These are phyloP conservation scores for Nadsonia fulvescens DNA, from an alignment of 805 yeast species.

Conservation along the genomic window DNA sequence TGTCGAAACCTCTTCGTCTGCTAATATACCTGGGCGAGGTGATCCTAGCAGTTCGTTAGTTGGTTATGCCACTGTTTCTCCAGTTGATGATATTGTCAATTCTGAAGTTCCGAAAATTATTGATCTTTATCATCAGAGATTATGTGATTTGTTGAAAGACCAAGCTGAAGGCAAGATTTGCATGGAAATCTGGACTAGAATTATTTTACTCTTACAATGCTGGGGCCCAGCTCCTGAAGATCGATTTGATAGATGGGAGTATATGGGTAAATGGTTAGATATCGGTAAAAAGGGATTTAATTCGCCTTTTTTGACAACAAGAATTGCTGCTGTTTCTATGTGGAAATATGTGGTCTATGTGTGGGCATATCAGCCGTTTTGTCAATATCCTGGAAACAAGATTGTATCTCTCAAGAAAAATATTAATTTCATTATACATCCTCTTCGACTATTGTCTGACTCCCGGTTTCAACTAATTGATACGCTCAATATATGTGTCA, in stretches of 20 bases:
- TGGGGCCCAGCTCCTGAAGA: slow-evolving; percentile 9
- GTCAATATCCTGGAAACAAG: slow-evolving; percentile 2
- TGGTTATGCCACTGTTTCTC: no score
- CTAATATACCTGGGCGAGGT: no score
- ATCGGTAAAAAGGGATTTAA: slow-evolving; percentile 8
- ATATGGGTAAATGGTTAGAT: slow-evolving; percentile 6
- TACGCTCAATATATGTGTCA: no score
- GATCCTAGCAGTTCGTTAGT: no score
- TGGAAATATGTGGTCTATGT: slow-evolving; percentile 10
- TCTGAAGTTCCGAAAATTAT: neutral
- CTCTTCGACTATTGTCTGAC: no score
- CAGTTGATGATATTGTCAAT: neutral
- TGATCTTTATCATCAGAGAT: slow-evolving; percentile 4
- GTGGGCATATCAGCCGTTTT: slow-evolving; percentile 6
- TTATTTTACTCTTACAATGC: slow-evolving; percentile 5
- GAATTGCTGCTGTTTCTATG: slow-evolving; percentile 7
- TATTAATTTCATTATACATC: no score
- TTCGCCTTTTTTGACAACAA: slow-evolving; percentile 6
- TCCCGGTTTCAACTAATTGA: no score
- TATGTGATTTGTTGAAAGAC: slow-evolving; percentile 1
- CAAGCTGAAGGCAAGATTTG: slow-evolving; percentile 7
- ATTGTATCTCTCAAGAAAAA: no score
- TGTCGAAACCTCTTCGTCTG: no score
- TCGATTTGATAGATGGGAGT: slow-evolving; percentile 7
- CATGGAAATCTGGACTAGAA: slow-evolving; percentile 9